Evolutionary conservation across 2,329 filamentous ascomycete genomes (phyloP).

Genomic region (Sarocladium kiliense): DNA sequence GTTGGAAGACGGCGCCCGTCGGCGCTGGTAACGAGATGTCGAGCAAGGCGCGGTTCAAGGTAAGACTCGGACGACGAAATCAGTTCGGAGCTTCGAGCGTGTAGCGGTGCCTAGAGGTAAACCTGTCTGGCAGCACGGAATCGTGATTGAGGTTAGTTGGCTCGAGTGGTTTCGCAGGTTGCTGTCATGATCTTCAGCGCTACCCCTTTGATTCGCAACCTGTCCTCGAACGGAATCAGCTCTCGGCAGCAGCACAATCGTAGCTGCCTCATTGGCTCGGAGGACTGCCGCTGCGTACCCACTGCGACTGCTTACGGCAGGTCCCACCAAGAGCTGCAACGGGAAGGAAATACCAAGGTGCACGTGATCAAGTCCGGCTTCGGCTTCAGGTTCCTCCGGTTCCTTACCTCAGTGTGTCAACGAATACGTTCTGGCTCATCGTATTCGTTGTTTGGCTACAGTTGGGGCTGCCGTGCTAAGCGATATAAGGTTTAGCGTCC

Average conservation of each 20-base stretch:
- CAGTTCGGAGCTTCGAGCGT: neutral
- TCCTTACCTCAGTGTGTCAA: too few relatives aligned
- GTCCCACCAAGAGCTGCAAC: neutral
- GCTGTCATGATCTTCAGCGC: neutral
- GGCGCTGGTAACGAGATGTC: constrained; percentile 1
- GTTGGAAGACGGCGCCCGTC: neutral
- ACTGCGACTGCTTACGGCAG: neutral
- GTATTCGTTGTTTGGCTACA: neutral
- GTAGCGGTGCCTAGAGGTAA: neutral
- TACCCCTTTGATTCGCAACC: constrained; percentile 1
- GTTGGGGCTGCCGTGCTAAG: neutral
- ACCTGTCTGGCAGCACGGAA: neutral
- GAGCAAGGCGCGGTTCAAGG: neutral
- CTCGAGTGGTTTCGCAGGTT: neutral
- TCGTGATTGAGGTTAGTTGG: neutral
- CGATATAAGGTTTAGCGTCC: neutral
- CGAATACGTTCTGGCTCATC: neutral
- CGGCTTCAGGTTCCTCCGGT: neutral
- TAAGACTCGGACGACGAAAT: neutral
- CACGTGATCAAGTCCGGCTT: too few relatives aligned
- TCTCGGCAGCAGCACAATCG: constrained; percentile 3
- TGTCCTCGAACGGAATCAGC: neutral
- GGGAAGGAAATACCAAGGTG: neutral
- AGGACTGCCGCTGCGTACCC: neutral
- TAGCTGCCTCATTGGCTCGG: constrained; percentile 2